Base-by-base conservation (phyloP, 2,329 filamentous ascomycete species). In the Colletotrichum sidae region DNA sequence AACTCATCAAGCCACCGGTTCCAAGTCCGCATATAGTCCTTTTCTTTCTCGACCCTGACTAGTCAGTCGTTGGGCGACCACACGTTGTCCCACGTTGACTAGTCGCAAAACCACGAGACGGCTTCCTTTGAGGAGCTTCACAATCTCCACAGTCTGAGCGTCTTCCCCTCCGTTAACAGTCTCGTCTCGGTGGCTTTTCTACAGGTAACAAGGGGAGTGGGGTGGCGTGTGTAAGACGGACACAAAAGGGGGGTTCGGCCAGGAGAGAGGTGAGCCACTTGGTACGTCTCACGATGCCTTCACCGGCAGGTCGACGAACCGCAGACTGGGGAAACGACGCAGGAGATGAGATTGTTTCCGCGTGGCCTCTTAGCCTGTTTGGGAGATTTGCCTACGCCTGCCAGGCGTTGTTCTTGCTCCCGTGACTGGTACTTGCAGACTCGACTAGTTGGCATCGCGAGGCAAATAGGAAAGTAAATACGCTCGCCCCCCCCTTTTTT, bases 81-180 rank as follows among this genome's bases (percentile, higher is more conserved):
- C 60, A 42, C 42, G 55, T 58, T 64, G 17, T 47, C 33, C 38
- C 54, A 49, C 49, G 41, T 35, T 38, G 15, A 4, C 49, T 25
- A 25, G 15, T 35, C 8, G 13, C 11, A 34, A 37, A 46, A 17
- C 45, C 53, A 38, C 44, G 37, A 13, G 39, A 25, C 44, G 55
- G 37, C n/a, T 38, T 50, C 45, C 25, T 25, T 1, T 25, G 38
- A 45, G 45, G 55, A 57, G 55, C 61, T 55, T 65, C 56, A 65
- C 45, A 65, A 61, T 65, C 57, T 55, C 57, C 61, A 65, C 61
- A 49, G 51, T 65, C 61, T 61, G 61, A 65, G 57, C 61, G 57
- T 42, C 17, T 9, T 39, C 54, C 9, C 37, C 17, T 45, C 44
- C 41, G 57, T 13, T 13, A 34, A 33, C 25, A 25, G 38, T 46